Percentiles rank a stretch among this genome's conserved stretches.
Evolutionary conservation across 2,329 filamentous ascomycete genomes (phyloP).

Genomic region (Trichoderma atrobrunneum): DNA sequence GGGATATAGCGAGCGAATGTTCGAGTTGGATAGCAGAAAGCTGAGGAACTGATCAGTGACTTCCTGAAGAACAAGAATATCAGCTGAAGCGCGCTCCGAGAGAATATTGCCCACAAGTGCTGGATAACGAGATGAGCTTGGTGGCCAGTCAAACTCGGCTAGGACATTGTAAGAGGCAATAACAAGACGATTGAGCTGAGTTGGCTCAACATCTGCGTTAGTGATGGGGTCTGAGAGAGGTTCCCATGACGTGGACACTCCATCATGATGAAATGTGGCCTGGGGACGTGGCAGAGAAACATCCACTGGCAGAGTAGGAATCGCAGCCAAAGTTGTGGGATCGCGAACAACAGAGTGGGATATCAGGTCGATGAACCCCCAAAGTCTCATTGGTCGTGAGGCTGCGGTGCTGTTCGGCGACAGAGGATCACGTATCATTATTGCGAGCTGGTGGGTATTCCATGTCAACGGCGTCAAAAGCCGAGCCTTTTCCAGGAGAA

Average conservation of each 20-base stretch:
- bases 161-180: slow-evolving; percentile 54
- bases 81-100: slow-evolving; percentile 40
- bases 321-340: background rate
- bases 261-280: background rate
- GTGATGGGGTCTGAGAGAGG: background rate
- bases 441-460: slow-evolving; percentile 45
- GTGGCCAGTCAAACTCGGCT: slow-evolving; percentile 49
- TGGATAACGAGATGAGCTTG: slow-evolving; percentile 41
- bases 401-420: slow-evolving; percentile 27
- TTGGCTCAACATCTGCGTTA: background rate
- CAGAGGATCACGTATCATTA: slow-evolving; percentile 50
- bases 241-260: background rate
- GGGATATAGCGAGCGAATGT: slow-evolving; percentile 49
- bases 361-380: slow-evolving; percentile 47
- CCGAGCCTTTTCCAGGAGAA: slow-evolving; percentile 51
- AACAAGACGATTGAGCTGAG: slow-evolving; percentile 26
- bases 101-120: slow-evolving; percentile 45
- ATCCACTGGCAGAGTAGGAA: background rate
- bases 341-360: slow-evolving; percentile 4
- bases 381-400: slow-evolving; percentile 53
- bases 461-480: slow-evolving; percentile 50
- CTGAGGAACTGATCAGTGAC: slow-evolving; percentile 63
- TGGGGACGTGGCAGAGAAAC: background rate
- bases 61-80: slow-evolving; percentile 58
- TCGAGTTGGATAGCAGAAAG: slow-evolving; percentile 47